Conservation (phyloP, 768 basidiomycete species). For the Boletellus sp. region DNA sequence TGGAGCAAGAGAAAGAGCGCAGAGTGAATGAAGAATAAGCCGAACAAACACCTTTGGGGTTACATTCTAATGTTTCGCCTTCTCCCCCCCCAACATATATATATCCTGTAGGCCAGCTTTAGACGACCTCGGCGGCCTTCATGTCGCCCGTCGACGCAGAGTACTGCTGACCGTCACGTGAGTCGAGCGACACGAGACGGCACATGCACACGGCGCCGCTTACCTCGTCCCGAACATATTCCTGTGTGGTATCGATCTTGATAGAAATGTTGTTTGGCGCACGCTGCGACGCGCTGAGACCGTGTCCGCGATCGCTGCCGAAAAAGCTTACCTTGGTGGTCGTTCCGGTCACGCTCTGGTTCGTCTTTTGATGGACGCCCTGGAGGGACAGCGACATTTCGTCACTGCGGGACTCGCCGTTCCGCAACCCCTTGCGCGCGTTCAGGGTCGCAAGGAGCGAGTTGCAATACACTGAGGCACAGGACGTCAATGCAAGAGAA, state of each 20-base stretch:
- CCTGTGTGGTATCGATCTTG: constrained; percentile 64
- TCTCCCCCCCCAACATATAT: neutral
- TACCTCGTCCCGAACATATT: constrained; percentile 45
- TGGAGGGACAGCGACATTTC: constrained; percentile 33
- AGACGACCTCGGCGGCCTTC: constrained; percentile 23
- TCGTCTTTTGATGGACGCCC: constrained; percentile 25
- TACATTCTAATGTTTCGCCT: neutral
- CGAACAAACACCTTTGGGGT: constrained; percentile 1
- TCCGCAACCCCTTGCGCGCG: constrained; percentile 46
- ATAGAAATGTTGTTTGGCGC: constrained; percentile 51
- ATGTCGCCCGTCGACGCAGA: constrained; percentile 15
- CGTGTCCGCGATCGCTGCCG: neutral
- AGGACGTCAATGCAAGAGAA: neutral
- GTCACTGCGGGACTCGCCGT: constrained; percentile 24
- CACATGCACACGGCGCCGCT: constrained; percentile 2
- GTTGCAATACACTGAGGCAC: constrained; percentile 51
- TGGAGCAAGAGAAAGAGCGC: neutral
- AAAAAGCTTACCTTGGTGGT: constrained; percentile 10
- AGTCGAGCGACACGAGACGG: neutral
- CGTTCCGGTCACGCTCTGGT: constrained; percentile 7
- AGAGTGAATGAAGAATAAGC: constrained; percentile 5
- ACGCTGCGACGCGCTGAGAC: constrained; percentile 13
- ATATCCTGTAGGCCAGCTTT: neutral
- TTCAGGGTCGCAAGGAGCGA: constrained; percentile 60
- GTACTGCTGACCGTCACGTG: constrained; percentile 12